A percentile compares a stretch with the other conserved stretches of the same genome.
These are phyloP conservation scores for Gossypium gossypioides DNA, from an alignment of 441 rosid species.

Conservation along the genomic window DNA sequence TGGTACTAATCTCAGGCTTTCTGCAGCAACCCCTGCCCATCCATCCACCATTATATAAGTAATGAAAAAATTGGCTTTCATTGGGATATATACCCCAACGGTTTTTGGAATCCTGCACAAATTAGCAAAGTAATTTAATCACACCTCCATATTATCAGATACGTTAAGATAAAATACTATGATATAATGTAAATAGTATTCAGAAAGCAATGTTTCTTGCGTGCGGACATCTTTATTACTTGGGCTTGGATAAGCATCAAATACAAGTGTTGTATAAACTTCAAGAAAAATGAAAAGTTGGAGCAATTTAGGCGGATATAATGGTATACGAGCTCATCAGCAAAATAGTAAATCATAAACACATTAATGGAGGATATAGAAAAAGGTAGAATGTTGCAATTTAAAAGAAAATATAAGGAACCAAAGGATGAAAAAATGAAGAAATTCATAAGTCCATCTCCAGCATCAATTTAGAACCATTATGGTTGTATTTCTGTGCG, in stretches of 20 bases:
- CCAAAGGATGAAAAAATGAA: background rate
- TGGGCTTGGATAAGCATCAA: background rate
- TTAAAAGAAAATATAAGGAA: background rate
- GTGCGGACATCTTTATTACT: background rate
- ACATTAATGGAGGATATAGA: too few species aligned
- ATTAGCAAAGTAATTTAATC: background rate
- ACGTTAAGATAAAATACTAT: background rate
- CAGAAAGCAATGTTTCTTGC: background rate
- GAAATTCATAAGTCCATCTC: background rate
- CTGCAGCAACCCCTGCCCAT: conserved; percentile 66
- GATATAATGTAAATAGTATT: background rate
- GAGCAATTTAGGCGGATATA: too few species aligned
- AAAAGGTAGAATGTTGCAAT: too few species aligned
- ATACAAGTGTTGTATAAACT: too few species aligned
- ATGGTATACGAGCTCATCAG: too few species aligned
- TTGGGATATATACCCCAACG: conserved; percentile 47
- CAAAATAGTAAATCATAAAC: too few species aligned
- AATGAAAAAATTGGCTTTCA: conserved; percentile 65
- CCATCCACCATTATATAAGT: conserved; percentile 66
- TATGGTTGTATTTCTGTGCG: background rate
- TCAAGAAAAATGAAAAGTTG: too few species aligned
- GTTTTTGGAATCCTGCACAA: conserved; percentile 47
- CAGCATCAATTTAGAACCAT: background rate
- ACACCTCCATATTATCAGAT: background rate
- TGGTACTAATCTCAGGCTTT: conserved; percentile 49